Conservation (phyloP, 1,139 yeast genomes). For the Blastobotrys proliferans region DNA sequence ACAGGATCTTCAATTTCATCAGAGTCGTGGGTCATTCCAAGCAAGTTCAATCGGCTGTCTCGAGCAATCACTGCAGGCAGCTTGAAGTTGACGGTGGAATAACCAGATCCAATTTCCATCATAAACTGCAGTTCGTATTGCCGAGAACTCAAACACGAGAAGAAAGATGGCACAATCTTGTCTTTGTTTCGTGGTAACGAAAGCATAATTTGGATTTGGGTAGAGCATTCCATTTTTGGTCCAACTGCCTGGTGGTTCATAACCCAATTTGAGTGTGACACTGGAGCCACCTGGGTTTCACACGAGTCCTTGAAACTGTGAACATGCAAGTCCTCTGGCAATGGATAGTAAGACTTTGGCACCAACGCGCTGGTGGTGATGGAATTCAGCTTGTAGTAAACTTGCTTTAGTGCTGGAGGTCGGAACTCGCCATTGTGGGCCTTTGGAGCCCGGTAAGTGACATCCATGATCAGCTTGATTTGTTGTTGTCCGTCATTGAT, state of each 20-base stretch:
- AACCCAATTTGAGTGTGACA: slow-evolving; percentile 8
- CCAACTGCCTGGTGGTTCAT: neutral
- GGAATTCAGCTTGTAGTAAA: slow-evolving; percentile 6
- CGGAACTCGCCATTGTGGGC: neutral
- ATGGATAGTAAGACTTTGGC: slow-evolving; percentile 9
- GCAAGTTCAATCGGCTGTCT: slow-evolving; percentile 4
- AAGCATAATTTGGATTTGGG: slow-evolving; percentile 2
- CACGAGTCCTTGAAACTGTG: slow-evolving; percentile 7
- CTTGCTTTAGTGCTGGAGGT: slow-evolving; percentile 10
- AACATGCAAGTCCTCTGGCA: slow-evolving; percentile 10
- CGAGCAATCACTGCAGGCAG: slow-evolving; percentile 14
- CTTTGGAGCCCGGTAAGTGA: slow-evolving; percentile 3
- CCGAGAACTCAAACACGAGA: slow-evolving; percentile 26
- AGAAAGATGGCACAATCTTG: slow-evolving; percentile 25
- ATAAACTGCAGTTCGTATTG: slow-evolving; percentile 23
- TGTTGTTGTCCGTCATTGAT: slow-evolving; percentile 2
- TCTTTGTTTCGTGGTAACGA: slow-evolving; percentile 10
- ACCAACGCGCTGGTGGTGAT: slow-evolving; percentile 9
- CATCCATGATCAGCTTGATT: neutral
- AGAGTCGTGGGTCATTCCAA: neutral
- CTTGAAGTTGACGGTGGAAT: slow-evolving; percentile 6
- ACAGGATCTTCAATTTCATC: slow-evolving; percentile 10
- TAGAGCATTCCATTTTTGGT: neutral
- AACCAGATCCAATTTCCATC: slow-evolving; percentile 5
- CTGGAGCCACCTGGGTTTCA: slow-evolving; percentile 8